phyloP scores from a whole-genome alignment of 768 basidiomycete species.

The Termitomyces sp. region DNA sequence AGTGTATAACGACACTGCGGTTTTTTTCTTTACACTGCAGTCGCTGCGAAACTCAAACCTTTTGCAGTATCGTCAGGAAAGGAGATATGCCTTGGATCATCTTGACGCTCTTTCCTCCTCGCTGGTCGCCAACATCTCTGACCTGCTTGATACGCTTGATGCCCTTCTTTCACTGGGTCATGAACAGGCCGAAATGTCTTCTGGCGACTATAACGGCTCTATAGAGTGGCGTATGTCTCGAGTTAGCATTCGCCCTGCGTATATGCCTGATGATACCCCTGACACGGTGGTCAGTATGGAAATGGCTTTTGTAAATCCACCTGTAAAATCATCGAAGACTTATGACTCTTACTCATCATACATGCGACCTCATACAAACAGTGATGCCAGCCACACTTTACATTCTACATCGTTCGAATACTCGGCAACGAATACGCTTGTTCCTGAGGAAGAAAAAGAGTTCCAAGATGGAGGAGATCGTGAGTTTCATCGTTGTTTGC shows the following conservation, averaged over 20 bases:
- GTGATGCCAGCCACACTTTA: conserved; percentile 5
- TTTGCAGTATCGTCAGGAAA: conserved; percentile 23
- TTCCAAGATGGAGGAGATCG: conserved; percentile 23
- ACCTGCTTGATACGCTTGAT: conserved; percentile 57
- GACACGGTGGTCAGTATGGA: conserved; percentile 54
- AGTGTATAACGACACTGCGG: conserved; percentile 65
- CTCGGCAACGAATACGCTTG: conserved; percentile 3
- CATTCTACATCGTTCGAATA: conserved; percentile 2
- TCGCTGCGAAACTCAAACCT: conserved; percentile 34
- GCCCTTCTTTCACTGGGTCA: conserved; percentile 57
- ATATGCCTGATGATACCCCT: conserved; percentile 14
- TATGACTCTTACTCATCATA: background rate
- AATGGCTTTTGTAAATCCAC: conserved; percentile 25
- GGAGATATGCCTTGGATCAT: conserved; percentile 33
- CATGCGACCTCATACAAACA: conserved; percentile 20
- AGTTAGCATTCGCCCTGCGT: conserved; percentile 47
- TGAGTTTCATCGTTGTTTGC: conserved; percentile 19
- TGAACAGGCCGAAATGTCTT: conserved; percentile 64
- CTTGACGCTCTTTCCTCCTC: conserved; percentile 46
- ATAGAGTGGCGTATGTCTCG: conserved; percentile 78
- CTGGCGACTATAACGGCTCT: conserved; percentile 66
- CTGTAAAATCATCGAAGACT: conserved; percentile 4
- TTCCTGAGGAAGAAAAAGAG: conserved; percentile 7
- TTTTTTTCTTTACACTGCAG: conserved; percentile 57
- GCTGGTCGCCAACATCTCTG: conserved; percentile 49